Evolutionary conservation across 2,329 filamentous ascomycete species (phyloP).

Genomic region (Arthrobotrys pseudoclavata): DNA sequence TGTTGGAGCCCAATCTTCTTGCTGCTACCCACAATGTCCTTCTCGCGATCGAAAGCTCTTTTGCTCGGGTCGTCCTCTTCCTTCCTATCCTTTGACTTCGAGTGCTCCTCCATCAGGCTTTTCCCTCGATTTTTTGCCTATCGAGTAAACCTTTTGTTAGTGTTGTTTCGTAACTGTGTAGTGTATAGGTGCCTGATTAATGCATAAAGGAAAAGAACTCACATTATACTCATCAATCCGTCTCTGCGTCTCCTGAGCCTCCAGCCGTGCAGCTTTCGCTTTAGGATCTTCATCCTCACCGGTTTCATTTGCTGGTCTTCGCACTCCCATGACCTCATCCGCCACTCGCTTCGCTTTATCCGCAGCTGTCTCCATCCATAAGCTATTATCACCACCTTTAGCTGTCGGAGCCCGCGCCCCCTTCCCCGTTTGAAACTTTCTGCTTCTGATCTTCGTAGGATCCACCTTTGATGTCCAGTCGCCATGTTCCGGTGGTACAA

Average conservation of each 20-base stretch:
- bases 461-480: conserved; percentile 76
- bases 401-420: conserved; percentile 69
- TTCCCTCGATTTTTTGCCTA: conserved; percentile 69
- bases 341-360: conserved; percentile 85
- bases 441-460: conserved; percentile 83
- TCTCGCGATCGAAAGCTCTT: conserved; percentile 88
- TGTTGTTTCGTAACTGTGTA: conserved; percentile 13
- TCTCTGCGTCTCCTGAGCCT: conserved; percentile 68
- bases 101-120: conserved; percentile 74
- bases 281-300: conserved; percentile 58
- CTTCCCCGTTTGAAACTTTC: conserved; percentile 83
- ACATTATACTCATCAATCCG: conserved; percentile 74
- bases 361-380: conserved; percentile 94
- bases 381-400: conserved; percentile 70
- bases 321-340: conserved; percentile 84
- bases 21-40: conserved; percentile 83
- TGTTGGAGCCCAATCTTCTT: conserved; percentile 79
- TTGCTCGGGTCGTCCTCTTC: conserved; percentile 92
- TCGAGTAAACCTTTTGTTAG: conserved; percentile 59
- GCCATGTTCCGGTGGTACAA: conserved; percentile 74
- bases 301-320: conserved; percentile 63
- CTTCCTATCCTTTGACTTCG: conserved; percentile 70
- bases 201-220: conserved; percentile 64
- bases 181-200: conserved; percentile 7
- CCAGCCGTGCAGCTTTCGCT: conserved; percentile 62